Percentiles rank a stretch among this genome's conserved stretches.
Evolutionary conservation across 2,329 filamentous ascomycete species (phyloP).

Genomic region (Pseudopyricularia cyperi): DNA sequence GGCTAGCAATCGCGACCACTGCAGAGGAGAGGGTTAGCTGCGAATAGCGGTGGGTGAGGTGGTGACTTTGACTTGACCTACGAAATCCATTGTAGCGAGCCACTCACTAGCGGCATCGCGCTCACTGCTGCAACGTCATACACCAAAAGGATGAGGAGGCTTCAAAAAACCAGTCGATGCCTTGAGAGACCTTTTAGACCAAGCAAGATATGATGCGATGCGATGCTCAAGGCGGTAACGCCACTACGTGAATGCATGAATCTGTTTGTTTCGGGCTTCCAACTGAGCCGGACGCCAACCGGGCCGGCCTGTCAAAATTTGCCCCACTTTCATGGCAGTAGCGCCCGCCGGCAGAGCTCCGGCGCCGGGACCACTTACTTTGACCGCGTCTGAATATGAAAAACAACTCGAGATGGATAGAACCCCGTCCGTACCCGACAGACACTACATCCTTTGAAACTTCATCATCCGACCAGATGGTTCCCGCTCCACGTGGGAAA

Average conservation of each 20-base stretch:
- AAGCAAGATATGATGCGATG: not conserved
- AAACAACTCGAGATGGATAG: too few species aligned
- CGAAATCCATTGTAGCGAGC: slow-evolving; percentile 2
- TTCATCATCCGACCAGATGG: not conserved
- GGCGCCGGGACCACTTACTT: too few species aligned
- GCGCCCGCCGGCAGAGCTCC: not conserved
- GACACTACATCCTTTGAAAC: too few species aligned
- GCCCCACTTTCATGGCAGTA: not conserved
- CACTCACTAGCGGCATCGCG: not conserved
- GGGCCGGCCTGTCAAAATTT: not conserved
- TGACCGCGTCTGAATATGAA: too few species aligned
- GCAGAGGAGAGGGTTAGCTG: slow-evolving; percentile 6
- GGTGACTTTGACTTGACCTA: not conserved
- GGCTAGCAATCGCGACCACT: slow-evolving; percentile 58
- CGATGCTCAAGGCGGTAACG: not conserved
- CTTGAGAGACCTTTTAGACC: not conserved
- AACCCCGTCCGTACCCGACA: too few species aligned
- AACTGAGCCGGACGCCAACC: not conserved
- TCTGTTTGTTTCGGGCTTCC: slow-evolving; percentile 1
- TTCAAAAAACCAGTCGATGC: not conserved
- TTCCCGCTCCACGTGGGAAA: not conserved
- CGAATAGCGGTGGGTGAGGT: not conserved
- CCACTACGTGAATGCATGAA: slow-evolving; percentile 1
- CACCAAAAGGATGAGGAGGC: not conserved
- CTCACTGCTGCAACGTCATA: not conserved